Evolutionary conservation across 176 grass and related monocot genomes (phyloP), one percentile per base, ranked within the genome.

Genomic region (Avena eriantha): DNA sequence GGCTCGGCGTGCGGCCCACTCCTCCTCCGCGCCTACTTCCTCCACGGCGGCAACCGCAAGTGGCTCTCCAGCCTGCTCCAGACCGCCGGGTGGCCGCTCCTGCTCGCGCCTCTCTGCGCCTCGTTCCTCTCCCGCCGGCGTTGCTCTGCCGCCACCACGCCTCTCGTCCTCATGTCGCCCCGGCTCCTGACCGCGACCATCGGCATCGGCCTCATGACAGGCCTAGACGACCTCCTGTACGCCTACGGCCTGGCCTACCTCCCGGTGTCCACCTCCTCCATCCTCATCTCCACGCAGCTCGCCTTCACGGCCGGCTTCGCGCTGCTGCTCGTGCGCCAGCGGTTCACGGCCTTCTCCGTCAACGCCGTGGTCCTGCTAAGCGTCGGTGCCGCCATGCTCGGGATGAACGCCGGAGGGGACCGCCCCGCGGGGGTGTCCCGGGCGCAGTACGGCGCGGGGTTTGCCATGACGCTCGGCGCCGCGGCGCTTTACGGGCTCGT

Each of bases 201-300:
- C 48, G 76, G 5, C 69, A 33, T 95, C 80, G 93, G 96, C 53
- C 9, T 98, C 50, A 73, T 98, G 88, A 79, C 64, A 4, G 93
- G 95, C 50, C 12, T 92, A 22, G 93, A 90, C 75, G 77, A 95
- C 80, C 90, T 92, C 58, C 71, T 97, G 43, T 97, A 97, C 77
- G 85, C 93, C 53, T 97, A 92, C 56, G 92, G 91, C 0, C 8
- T 93, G 21, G 88, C 89, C 0, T 95, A 87, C 85, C 91, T 95
- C 53, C 95, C 95, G 10, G 93, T 98, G 6, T 98, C 95, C 41
- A 95, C 95, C 5, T 89, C 93, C 61, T 90, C 93, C 35, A 82
- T 98, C 88, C 87, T 98, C 41, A 57, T 90, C 75, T 98, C 95
- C 16, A 95, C 89, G 19, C 93, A 95, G 80, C 93, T 98, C 9